Conservation (phyloP, 2,329 filamentous ascomycete species). For the Geosmithia putterillii region DNA sequence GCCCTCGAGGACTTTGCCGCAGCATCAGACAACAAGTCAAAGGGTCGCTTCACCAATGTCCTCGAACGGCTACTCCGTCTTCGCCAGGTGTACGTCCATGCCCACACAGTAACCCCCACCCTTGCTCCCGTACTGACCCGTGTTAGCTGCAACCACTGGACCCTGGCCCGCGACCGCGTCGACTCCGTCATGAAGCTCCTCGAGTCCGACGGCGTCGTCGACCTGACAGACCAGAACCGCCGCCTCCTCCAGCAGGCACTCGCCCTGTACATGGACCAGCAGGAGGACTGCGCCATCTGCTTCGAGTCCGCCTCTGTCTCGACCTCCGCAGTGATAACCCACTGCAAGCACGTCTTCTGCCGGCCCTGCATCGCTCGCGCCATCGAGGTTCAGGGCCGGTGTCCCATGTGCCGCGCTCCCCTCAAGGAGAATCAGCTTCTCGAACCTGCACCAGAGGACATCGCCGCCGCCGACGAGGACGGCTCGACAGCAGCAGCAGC, state of each 20-base stretch:
- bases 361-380: constrained; percentile 60
- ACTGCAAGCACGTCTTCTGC: constrained; percentile 75
- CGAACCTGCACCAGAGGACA: constrained; percentile 46
- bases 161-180: constrained; percentile 65
- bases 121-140: constrained; percentile 3
- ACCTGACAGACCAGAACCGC: constrained; percentile 60
- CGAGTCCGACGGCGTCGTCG: constrained; percentile 54
- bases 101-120: too few relatives aligned
- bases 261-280: constrained; percentile 63
- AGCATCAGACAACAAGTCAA: constrained; percentile 20
- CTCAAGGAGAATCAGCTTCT: constrained; percentile 49
- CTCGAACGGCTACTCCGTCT: constrained; percentile 74
- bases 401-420: constrained; percentile 69
- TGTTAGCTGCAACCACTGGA: constrained; percentile 72
- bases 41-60: constrained; percentile 57
- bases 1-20: constrained; percentile 45
- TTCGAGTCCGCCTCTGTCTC: constrained; percentile 49
- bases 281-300: constrained; percentile 77
- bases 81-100: constrained; percentile 48
- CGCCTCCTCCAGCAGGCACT: constrained; percentile 63
- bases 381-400: constrained; percentile 65
- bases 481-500: constrained; percentile 31
- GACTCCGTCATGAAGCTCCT: constrained; percentile 58
- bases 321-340: constrained; percentile 68
- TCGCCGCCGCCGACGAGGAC: constrained; percentile 28